Evolutionary conservation across 768 basidiomycete species (phyloP).

Genomic region (Termitomyces sp.): DNA sequence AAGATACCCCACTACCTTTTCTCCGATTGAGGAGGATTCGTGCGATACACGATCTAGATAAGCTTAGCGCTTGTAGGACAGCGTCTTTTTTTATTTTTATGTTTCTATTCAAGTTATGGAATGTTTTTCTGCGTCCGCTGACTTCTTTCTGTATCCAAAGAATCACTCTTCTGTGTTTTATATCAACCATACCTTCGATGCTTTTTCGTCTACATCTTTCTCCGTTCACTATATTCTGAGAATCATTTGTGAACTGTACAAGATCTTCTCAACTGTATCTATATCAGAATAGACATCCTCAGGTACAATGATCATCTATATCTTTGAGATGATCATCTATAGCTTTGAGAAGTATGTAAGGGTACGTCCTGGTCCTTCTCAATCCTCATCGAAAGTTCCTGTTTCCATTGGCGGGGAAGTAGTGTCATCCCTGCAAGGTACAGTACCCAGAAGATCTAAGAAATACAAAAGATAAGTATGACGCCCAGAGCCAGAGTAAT

Average conservation of each 20-base stretch:
- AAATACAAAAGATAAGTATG: neutral
- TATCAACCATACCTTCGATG: constrained; percentile 10
- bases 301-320: neutral
- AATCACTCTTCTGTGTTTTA: constrained; percentile 2
- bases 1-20: constrained; percentile 12
- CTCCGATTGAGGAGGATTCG: constrained; percentile 18
- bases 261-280: constrained; percentile 5
- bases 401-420: constrained; percentile 39
- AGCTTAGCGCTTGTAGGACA: constrained; percentile 1
- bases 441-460: constrained; percentile 42
- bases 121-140: too few species aligned
- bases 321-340: neutral
- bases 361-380: constrained; percentile 13
- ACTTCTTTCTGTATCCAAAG: constrained; percentile 2
- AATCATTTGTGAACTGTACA: constrained; percentile 7
- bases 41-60: constrained; percentile 18
- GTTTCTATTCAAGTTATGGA: too few species aligned
- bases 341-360: neutral
- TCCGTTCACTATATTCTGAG: constrained; percentile 15
- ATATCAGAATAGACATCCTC: constrained; percentile 2
- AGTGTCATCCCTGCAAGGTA: constrained; percentile 36
- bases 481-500: neutral
- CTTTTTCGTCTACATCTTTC: constrained; percentile 10
- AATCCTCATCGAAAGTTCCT: constrained; percentile 26
- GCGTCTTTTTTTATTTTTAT: neutral